Evolutionary conservation across 2,329 filamentous ascomycete genomes (phyloP).

Genomic region (Emergomyces orientalis): DNA sequence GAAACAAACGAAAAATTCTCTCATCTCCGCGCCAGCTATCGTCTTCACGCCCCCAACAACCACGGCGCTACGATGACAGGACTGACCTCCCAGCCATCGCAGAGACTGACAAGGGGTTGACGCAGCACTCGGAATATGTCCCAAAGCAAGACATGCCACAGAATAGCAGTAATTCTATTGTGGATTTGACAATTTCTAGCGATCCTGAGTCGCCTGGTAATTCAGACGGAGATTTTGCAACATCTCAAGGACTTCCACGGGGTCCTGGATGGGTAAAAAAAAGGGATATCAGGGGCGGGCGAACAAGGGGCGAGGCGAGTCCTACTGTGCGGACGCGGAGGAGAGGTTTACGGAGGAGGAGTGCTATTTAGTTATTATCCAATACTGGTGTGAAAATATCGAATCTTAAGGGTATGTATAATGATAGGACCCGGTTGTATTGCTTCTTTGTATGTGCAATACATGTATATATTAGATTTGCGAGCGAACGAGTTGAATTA

Average conservation of each 20-base stretch:
- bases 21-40: slow-evolving; percentile 8
- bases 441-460: neutral
- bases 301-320: neutral
- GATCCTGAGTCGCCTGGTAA: slow-evolving; percentile 21
- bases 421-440: neutral
- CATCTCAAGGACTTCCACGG: slow-evolving; percentile 21
- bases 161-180: slow-evolving; percentile 18
- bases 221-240: slow-evolving; percentile 25
- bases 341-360: slow-evolving; percentile 3
- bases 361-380: neutral
- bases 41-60: neutral
- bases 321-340: neutral
- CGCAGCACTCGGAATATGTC: slow-evolving; percentile 3
- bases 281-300: slow-evolving; percentile 12
- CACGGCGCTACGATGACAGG: neutral
- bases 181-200: slow-evolving; percentile 34
- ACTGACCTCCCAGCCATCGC: neutral
- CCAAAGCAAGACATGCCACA: slow-evolving; percentile 10
- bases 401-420: neutral
- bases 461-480: neutral
- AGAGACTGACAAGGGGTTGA: neutral
- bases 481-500: neutral
- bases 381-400: neutral
- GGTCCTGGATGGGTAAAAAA: slow-evolving; percentile 26
- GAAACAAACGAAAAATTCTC: slow-evolving; percentile 2